phyloP scores from a whole-genome alignment of 441 rosid genomes.

The Mallotus japonicus region DNA sequence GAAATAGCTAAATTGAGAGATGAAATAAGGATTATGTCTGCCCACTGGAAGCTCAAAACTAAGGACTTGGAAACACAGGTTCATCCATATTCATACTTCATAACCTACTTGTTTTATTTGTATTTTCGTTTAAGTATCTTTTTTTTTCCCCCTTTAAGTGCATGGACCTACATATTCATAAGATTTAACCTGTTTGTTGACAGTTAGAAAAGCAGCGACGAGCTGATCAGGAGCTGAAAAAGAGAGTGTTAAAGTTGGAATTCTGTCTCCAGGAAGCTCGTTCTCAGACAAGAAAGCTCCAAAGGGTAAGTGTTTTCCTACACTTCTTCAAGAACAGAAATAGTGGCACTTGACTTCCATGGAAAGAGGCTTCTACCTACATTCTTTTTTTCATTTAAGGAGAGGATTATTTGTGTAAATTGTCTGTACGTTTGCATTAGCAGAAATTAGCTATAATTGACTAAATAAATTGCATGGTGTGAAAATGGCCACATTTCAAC shows the following conservation, averaged over 20 bases:
- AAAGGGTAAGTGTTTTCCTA: conserved; percentile 48
- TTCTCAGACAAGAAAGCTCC: conserved; percentile 81
- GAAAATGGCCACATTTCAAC: conserved; percentile 7
- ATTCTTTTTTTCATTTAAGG: not conserved
- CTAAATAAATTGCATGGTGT: not conserved
- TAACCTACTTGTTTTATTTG: not conserved
- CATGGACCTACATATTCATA: conserved; percentile 11
- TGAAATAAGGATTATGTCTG: conserved; percentile 72
- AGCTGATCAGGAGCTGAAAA: conserved; percentile 85
- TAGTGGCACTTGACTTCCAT: not conserved
- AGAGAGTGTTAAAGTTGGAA: conserved; percentile 83
- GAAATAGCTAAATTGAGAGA: conserved; percentile 73
- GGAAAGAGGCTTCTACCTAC: not conserved
- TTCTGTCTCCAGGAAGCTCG: conserved; percentile 95
- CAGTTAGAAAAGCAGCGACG: conserved; percentile 90
- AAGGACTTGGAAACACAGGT: conserved; percentile 90
- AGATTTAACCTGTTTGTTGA: conserved; percentile 19
- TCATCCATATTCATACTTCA: conserved; percentile 4
- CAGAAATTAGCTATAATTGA: not conserved
- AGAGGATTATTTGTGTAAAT: conserved; percentile 1
- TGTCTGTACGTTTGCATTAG: not conserved
- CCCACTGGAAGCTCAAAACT: conserved; percentile 84
- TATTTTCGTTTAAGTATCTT: not conserved
- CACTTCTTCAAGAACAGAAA: not conserved
- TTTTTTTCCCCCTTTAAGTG: conserved; percentile 1